A percentile compares a stretch with the other conserved stretches of the same genome.
Conservation (phyloP, 495 filamentous ascomycete species). For the Penicillium nucicola region DNA sequence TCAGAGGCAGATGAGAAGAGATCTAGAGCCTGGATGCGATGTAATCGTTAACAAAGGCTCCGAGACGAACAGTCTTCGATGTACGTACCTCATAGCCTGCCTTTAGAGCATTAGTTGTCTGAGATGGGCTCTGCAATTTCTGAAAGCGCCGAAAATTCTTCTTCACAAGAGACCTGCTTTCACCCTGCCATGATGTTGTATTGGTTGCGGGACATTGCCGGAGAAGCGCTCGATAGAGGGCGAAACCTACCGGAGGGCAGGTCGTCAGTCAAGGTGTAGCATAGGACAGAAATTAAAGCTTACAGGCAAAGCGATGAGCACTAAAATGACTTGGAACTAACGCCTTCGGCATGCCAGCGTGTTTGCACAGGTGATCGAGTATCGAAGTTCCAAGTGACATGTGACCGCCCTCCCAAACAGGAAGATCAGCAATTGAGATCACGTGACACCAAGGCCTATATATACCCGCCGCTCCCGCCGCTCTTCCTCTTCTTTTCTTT, state of each 20-base stretch:
- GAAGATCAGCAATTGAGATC: constrained; percentile 21
- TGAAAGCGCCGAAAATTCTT: constrained; percentile 58
- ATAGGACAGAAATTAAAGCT: constrained; percentile 7
- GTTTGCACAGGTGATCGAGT: constrained; percentile 15
- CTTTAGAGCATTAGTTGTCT: constrained; percentile 52
- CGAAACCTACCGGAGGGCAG: constrained; percentile 51
- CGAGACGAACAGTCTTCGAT: neutral
- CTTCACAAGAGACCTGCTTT: constrained; percentile 44
- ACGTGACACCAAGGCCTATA: constrained; percentile 12
- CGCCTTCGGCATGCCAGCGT: constrained; percentile 41
- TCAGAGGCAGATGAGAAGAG: constrained; percentile 37
- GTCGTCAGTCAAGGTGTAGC: constrained; percentile 4
- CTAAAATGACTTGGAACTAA: constrained; percentile 45
- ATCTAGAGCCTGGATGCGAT: constrained; percentile 32
- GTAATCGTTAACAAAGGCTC: neutral
- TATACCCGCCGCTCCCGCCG: constrained; percentile 15
- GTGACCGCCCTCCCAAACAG: neutral
- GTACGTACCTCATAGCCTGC: constrained; percentile 62
- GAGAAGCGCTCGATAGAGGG: constrained; percentile 71
- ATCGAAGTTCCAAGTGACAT: constrained; percentile 2
- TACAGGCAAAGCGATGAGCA: constrained; percentile 65
- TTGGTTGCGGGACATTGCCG: constrained; percentile 54
- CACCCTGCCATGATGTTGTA: constrained; percentile 31
- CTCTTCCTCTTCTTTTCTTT: constrained; percentile 36
- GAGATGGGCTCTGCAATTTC: constrained; percentile 50